phyloP scores from a whole-genome alignment of 2,329 filamentous ascomycete species.

The Aspergillus calidoustus region DNA sequence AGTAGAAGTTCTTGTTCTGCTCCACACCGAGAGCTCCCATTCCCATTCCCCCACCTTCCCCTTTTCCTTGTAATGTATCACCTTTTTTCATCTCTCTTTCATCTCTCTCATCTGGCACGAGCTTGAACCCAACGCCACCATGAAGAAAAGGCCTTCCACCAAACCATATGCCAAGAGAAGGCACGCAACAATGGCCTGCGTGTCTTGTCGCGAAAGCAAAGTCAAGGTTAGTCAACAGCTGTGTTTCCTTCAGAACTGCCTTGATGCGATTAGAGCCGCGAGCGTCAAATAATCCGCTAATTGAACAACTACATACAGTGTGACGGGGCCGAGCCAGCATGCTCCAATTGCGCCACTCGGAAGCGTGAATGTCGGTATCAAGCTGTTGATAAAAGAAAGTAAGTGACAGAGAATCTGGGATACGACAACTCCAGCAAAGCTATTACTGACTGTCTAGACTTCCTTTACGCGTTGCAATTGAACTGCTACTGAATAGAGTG shows the following conservation, averaged over 20 bases:
- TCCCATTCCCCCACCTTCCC: no score
- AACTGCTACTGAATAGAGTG: constrained; percentile 28
- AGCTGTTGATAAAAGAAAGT: constrained; percentile 10
- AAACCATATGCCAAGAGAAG: constrained; percentile 1
- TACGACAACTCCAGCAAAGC: neutral
- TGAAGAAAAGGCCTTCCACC: neutral
- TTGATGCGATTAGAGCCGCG: neutral
- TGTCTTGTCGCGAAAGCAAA: constrained; percentile 8
- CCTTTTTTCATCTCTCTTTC: no score
- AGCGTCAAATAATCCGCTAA: no score
- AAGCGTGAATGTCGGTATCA: constrained; percentile 6
- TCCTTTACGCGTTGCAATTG: constrained; percentile 29
- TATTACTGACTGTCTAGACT: neutral
- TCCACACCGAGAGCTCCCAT: no score
- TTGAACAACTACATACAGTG: neutral
- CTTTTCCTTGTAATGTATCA: no score
- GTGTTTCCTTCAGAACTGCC: neutral
- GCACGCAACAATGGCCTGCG: constrained; percentile 7
- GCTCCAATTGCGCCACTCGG: constrained; percentile 3
- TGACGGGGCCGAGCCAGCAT: constrained; percentile 7
- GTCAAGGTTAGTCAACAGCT: neutral
- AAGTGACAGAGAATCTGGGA: neutral
- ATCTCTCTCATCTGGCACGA: no score
- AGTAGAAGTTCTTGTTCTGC: no score
- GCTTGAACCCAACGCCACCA: no score